Conservation (phyloP, 2,329 filamentous ascomycete species). For the Verticillium nonalfalfae region DNA sequence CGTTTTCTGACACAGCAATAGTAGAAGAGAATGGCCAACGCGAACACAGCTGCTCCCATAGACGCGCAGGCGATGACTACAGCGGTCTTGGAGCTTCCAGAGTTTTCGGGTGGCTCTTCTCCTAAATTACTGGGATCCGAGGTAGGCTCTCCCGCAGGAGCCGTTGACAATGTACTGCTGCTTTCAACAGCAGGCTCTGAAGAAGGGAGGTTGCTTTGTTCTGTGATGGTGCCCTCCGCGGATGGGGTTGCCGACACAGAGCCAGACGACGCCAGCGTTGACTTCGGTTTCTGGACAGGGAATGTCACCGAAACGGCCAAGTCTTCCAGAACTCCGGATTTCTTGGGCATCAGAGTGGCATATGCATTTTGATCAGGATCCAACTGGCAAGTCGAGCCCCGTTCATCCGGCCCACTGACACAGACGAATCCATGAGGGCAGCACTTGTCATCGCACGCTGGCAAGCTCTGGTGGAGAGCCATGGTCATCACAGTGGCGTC, state of each 20-base stretch:
- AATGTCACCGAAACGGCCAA: background rate
- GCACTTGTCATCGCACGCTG: constrained; percentile 55
- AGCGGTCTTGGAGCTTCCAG: background rate
- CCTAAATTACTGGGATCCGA: background rate
- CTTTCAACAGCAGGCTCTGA: background rate
- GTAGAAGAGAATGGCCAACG: background rate
- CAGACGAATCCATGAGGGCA: constrained; percentile 71
- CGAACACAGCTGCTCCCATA: background rate
- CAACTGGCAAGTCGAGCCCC: constrained; percentile 36
- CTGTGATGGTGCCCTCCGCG: background rate
- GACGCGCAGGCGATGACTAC: background rate
- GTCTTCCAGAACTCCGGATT: background rate
- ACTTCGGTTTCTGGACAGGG: background rate
- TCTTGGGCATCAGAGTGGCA: background rate
- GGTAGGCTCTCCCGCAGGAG: background rate
- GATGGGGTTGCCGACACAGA: background rate
- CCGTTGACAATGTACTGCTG: background rate
- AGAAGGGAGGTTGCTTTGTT: background rate
- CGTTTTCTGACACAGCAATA: background rate
- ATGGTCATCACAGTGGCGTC: constrained; percentile 60
- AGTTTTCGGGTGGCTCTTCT: background rate
- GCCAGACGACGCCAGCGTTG: background rate
- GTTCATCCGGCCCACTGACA: constrained; percentile 14
- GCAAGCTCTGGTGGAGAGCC: constrained; percentile 49
- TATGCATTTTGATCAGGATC: constrained; percentile 19